A percentile compares a stretch with the other conserved stretches of the same genome.
Conservation (phyloP, 306 rosid genomes). For the Pyrus bretschneideri region DNA sequence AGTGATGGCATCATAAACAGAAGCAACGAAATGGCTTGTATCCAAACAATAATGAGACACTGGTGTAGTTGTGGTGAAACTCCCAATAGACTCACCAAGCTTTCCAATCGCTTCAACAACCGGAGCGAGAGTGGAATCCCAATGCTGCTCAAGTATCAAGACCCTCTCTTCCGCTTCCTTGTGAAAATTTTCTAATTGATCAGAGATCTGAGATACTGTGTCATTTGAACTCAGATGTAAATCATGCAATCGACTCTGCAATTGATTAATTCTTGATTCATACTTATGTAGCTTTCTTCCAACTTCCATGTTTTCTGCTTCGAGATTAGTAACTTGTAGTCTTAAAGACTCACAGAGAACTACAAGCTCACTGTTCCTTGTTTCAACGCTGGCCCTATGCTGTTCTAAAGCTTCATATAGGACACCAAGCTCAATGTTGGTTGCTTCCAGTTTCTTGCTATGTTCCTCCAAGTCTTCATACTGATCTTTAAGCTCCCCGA, state of each 20-base stretch:
- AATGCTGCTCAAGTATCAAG: constrained; percentile 51
- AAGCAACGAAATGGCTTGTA: constrained; percentile 33
- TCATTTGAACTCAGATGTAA: constrained; percentile 51
- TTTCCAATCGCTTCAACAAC: constrained; percentile 51
- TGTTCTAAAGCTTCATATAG: constrained; percentile 59
- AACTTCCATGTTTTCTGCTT: constrained; percentile 44
- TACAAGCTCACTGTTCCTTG: constrained; percentile 47
- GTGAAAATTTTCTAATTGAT: constrained; percentile 55
- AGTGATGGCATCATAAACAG: constrained; percentile 51
- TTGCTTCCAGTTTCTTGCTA: constrained; percentile 50
- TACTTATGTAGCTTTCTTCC: constrained; percentile 46
- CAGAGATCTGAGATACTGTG: constrained; percentile 46
- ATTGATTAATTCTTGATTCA: constrained; percentile 49
- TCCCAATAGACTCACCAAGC: constrained; percentile 55
- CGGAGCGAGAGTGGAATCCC: constrained; percentile 43
- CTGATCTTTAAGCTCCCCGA: constrained; percentile 37
- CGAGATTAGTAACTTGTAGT: constrained; percentile 33
- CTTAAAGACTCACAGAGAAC: constrained; percentile 43
- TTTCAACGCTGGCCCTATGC: constrained; percentile 42
- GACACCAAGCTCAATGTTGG: constrained; percentile 64
- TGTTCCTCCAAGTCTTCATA: constrained; percentile 57
- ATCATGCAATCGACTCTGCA: constrained; percentile 42
- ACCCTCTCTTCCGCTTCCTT: constrained; percentile 51
- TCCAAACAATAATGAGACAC: constrained; percentile 21
- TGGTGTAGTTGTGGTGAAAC: constrained; percentile 19